Evolutionary conservation across 2,329 filamentous ascomycete genomes (phyloP).

Genomic region (Oidium heveae): DNA sequence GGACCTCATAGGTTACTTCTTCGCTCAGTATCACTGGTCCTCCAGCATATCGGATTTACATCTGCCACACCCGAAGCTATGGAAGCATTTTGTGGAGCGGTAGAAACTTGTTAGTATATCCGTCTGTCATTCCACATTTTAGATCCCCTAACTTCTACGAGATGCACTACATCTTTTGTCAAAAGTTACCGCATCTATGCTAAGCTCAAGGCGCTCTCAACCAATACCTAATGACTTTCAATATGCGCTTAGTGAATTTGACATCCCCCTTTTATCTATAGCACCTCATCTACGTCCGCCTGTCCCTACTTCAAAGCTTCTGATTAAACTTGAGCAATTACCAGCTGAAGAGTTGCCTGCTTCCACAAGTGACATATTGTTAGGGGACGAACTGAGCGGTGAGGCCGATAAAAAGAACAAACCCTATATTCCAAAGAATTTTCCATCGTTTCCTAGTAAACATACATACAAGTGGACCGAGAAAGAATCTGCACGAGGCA

Average conservation of each 20-base stretch:
- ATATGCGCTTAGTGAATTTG: constrained; percentile 23
- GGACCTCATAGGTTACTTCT: constrained; percentile 17
- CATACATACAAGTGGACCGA: constrained; percentile 38
- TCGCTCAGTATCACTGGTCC: constrained; percentile 27
- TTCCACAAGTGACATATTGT: constrained; percentile 15
- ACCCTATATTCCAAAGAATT: constrained; percentile 29
- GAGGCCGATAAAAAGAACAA: constrained; percentile 28
- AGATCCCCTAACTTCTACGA: constrained; percentile 5
- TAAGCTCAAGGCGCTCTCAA: constrained; percentile 19
- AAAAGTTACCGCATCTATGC: constrained; percentile 12
- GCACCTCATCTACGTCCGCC: constrained; percentile 31
- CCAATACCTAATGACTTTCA: constrained; percentile 33
- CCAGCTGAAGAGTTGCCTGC: constrained; percentile 18
- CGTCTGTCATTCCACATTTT: background rate
- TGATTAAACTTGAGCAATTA: constrained; percentile 14
- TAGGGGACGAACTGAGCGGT: constrained; percentile 31
- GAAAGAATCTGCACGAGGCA: constrained; percentile 19
- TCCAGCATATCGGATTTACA: constrained; percentile 33
- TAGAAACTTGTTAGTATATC: constrained; percentile 28
- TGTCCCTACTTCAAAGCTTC: constrained; percentile 15
- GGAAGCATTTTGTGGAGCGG: constrained; percentile 28
- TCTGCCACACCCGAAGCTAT: constrained; percentile 28
- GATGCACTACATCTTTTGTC: constrained; percentile 12
- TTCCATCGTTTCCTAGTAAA: constrained; percentile 36
- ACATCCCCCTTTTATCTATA: constrained; percentile 24